These are phyloP conservation scores for Annulohypoxylon moriforme DNA, from an alignment of 495 filamentous ascomycete genomes.

Conservation along the genomic window DNA sequence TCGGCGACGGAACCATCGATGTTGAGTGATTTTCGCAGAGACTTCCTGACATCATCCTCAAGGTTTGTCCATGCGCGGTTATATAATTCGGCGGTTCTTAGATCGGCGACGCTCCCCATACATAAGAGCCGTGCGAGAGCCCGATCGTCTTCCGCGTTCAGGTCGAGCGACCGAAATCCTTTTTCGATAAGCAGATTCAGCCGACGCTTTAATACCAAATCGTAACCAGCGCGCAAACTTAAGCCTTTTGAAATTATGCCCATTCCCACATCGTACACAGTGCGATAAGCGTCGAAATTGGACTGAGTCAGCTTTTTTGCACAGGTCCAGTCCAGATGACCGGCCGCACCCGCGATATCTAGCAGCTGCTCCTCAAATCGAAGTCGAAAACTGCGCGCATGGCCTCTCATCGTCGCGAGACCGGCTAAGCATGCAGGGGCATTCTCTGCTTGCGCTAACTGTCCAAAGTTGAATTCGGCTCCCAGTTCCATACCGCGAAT, in stretches of 20 bases:
- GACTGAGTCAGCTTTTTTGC: constrained; percentile 52
- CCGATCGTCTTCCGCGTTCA: constrained; percentile 44
- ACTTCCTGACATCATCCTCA: constrained; percentile 33
- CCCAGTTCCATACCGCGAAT: constrained; percentile 58
- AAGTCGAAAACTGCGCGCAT: constrained; percentile 48
- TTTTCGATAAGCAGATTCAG: constrained; percentile 34
- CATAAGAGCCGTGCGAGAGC: constrained; percentile 51
- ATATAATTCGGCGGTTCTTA: constrained; percentile 48
- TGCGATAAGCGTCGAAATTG: constrained; percentile 49
- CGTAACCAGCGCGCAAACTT: constrained; percentile 49
- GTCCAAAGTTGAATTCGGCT: constrained; percentile 59
- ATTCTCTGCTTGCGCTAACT: constrained; percentile 57
- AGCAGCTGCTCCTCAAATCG: constrained; percentile 55
- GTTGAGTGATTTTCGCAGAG: constrained; percentile 46
- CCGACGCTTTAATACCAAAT: constrained; percentile 48
- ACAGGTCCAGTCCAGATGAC: constrained; percentile 53
- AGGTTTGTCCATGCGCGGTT: constrained; percentile 43
- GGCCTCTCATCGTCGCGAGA: constrained; percentile 42
- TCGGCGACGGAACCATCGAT: constrained; percentile 46
- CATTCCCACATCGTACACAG: constrained; percentile 48
- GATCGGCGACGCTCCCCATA: constrained; percentile 50
- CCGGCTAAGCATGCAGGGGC: constrained; percentile 46
- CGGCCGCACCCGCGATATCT: constrained; percentile 54
- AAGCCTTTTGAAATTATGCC: constrained; percentile 40
- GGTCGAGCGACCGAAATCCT: constrained; percentile 45